Evolutionary conservation across 2,329 filamentous ascomycete genomes (phyloP).

Genomic region (Sporothrix luriei): DNA sequence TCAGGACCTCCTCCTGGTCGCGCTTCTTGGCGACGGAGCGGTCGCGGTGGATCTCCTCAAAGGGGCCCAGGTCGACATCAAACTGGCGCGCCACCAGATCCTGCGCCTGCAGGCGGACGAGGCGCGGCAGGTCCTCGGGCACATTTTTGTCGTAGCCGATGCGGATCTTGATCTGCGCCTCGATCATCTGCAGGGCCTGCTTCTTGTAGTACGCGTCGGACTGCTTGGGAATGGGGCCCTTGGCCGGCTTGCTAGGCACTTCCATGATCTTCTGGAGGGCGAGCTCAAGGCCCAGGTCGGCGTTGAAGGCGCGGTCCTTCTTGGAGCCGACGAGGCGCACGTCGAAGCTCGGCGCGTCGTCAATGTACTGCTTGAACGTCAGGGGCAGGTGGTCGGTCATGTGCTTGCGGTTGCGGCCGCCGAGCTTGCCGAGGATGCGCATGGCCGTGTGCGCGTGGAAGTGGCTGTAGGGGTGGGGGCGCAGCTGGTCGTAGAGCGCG

Average conservation of each 20-base stretch:
- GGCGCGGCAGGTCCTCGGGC: slow-evolving; percentile 82
- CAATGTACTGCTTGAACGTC: slow-evolving; percentile 79
- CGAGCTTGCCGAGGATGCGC: slow-evolving; percentile 93
- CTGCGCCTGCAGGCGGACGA: slow-evolving; percentile 85
- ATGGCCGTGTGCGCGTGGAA: slow-evolving; percentile 98
- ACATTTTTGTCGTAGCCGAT: slow-evolving; percentile 78
- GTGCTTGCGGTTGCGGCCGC: slow-evolving; percentile 92
- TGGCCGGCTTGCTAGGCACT: slow-evolving; percentile 62
- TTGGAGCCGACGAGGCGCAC: slow-evolving; percentile 86
- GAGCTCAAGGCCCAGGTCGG: slow-evolving; percentile 81
- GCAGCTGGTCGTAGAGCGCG: slow-evolving; percentile 91
- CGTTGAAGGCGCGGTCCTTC: slow-evolving; percentile 83
- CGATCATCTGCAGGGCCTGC: slow-evolving; percentile 85
- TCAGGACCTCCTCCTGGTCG: slow-evolving; percentile 77
- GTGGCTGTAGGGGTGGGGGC: slow-evolving; percentile 91
- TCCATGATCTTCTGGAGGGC: slow-evolving; percentile 89
- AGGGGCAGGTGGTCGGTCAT: slow-evolving; percentile 87
- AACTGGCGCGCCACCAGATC: slow-evolving; percentile 75
- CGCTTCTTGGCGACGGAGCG: slow-evolving; percentile 86
- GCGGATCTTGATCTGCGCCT: slow-evolving; percentile 84
- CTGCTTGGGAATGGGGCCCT: slow-evolving; percentile 55
- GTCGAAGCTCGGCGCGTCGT: slow-evolving; percentile 86
- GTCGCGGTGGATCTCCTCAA: slow-evolving; percentile 75
- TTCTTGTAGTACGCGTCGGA: slow-evolving; percentile 85
- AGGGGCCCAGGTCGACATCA: slow-evolving; percentile 68